These are phyloP conservation scores for Microbotryum violaceum DNA, from an alignment of 1,284 basidiomycete genomes.

Conservation along the genomic window DNA sequence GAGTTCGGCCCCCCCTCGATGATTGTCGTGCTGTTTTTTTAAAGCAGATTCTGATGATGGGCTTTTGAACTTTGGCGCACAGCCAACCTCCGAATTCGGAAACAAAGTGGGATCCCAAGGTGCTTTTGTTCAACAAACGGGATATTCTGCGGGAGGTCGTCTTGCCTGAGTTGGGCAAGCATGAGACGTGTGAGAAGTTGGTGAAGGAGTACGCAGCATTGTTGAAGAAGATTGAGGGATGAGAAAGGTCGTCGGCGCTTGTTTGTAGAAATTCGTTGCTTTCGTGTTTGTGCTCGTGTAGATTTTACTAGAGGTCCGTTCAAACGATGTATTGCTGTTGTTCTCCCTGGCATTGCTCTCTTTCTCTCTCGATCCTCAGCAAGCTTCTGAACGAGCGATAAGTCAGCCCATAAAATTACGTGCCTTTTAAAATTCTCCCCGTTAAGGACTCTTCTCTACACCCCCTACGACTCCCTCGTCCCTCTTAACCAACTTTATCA, in stretches of 20 bases:
- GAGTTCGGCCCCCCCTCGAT: no score
- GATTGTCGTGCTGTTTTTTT: neutral
- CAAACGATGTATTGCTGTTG: no score
- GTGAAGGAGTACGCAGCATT: constrained; percentile 70
- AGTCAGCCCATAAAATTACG: no score
- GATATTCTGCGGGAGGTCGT: constrained; percentile 71
- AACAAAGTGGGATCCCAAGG: constrained; percentile 53
- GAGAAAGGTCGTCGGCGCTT: no score
- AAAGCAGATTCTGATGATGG: neutral
- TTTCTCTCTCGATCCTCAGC: no score
- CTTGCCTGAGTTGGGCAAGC: constrained; percentile 46
- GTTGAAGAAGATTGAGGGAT: constrained; percentile 45
- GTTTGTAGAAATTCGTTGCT: no score
- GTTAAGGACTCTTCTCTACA: no score
- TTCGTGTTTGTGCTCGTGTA: no score
- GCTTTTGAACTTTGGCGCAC: constrained; percentile 6
- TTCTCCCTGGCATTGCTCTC: no score
- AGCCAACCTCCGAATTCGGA: constrained; percentile 60
- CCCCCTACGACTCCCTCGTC: neutral
- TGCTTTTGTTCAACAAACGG: constrained; percentile 64
- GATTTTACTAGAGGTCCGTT: no score
- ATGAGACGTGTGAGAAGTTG: constrained; percentile 61
- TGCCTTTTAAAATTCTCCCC: no score
- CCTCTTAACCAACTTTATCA: neutral
- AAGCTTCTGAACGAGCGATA: no score